These are phyloP conservation scores for Arthrobotrys pseudoclavata DNA, from an alignment of 2,329 filamentous ascomycete species.

Conservation along the genomic window DNA sequence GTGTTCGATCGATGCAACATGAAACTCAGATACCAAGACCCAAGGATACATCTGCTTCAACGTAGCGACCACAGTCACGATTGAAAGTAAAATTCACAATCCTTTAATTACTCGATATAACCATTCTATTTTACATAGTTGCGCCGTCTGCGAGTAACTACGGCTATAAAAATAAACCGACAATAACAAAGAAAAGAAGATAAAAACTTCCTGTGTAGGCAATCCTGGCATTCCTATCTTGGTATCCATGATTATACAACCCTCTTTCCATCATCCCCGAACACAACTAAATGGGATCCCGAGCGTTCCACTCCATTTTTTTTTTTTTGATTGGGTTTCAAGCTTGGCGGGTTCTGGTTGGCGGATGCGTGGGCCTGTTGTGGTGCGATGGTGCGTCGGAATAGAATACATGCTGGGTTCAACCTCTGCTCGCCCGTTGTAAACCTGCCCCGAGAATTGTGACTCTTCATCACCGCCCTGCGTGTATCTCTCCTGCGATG, in stretches of 20 bases:
- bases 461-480: neutral
- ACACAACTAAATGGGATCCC: neutral
- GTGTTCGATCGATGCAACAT: conserved; percentile 36
- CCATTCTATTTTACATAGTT: neutral
- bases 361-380: neutral
- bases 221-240: neutral
- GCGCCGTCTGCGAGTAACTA: no score
- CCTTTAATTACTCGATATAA: neutral
- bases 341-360: conserved; percentile 26
- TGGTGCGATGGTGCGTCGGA: conserved; percentile 28
- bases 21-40: conserved; percentile 13
- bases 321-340: neutral
- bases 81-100: neutral
- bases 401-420: conserved; percentile 32
- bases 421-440: neutral
- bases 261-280: neutral
- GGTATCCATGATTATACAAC: neutral
- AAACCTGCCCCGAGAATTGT: neutral
- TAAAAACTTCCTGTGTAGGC: neutral
- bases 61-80: no score
- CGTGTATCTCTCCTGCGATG: neutral
- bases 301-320: conserved; percentile 15
- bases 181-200: no score
- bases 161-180: no score
- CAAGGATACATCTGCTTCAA: neutral